Evolutionary conservation across 345 rosid genomes (phyloP).

Genomic region (Schrenkiella parvula): DNA sequence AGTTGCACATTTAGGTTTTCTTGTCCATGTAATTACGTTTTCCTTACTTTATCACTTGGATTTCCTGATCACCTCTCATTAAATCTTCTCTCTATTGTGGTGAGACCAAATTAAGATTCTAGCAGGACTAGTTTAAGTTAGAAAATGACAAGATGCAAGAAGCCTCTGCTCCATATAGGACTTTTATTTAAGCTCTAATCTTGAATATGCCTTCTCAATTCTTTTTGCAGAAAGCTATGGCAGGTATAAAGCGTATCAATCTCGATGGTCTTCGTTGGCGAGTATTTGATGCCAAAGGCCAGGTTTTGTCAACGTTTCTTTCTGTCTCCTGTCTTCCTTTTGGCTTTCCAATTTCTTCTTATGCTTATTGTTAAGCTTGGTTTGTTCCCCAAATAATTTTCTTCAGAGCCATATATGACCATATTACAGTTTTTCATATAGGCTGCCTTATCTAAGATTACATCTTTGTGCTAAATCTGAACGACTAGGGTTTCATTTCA

Average conservation of each 20-base stretch:
- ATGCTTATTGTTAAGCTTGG: neutral
- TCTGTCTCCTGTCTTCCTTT: neutral
- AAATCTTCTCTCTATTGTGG: neutral
- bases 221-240: slow-evolving; percentile 78
- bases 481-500: neutral
- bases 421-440: too few species aligned
- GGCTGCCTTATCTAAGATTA: neutral
- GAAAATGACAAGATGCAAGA: neutral
- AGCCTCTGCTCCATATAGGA: neutral
- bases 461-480: neutral
- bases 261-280: slow-evolving; percentile 95
- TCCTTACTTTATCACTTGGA: neutral
- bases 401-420: too few species aligned
- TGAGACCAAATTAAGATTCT: neutral
- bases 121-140: neutral
- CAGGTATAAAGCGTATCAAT: slow-evolving; percentile 85
- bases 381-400: too few species aligned
- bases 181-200: neutral
- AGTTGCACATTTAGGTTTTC: neutral
- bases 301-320: slow-evolving; percentile 44
- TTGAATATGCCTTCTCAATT: neutral
- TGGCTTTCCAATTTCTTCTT: neutral
- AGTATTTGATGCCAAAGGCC: slow-evolving; percentile 98
- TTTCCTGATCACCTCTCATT: neutral
- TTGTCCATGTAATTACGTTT: neutral